Conservation (phyloP, 140 eudicot species). For the Oenanthe javanica region DNA sequence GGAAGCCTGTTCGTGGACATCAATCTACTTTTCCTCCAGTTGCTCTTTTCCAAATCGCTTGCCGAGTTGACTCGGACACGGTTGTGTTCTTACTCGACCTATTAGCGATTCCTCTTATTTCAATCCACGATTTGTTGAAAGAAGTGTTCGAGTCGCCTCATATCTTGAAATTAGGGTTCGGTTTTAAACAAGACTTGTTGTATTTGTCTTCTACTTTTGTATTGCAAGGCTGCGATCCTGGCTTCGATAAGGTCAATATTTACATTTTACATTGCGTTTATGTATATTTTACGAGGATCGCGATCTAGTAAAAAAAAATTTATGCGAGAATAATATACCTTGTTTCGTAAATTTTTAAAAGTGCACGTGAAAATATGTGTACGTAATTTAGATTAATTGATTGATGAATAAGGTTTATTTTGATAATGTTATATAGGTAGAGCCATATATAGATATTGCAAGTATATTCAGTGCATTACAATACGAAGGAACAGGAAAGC, state of each 20-base stretch:
- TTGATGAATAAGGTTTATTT: background rate
- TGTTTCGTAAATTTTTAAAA: too few species aligned
- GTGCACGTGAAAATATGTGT: too few species aligned
- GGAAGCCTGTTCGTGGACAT: too few species aligned
- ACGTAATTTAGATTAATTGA: constrained; percentile 9
- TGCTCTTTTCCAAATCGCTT: too few species aligned
- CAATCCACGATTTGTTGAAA: too few species aligned
- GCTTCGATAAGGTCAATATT: too few species aligned
- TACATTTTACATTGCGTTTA: background rate
- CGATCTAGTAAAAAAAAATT: background rate
- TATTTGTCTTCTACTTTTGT: constrained; percentile 71
- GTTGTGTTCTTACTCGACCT: too few species aligned
- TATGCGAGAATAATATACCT: background rate
- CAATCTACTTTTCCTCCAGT: too few species aligned
- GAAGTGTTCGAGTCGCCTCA: constrained; percentile 42
- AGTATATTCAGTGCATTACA: constrained; percentile 51
- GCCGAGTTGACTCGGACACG: too few species aligned
- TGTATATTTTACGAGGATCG: background rate
- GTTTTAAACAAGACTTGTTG: constrained; percentile 80
- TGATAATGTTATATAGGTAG: constrained; percentile 48
- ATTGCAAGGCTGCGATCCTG: too few species aligned
- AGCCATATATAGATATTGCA: constrained; percentile 74
- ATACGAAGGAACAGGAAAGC: constrained; percentile 44
- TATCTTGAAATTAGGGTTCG: constrained; percentile 72
- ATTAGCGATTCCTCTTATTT: too few species aligned